Evolutionary conservation across 148 eudicot genomes (phyloP).

Genomic region (Silene latifolia): DNA sequence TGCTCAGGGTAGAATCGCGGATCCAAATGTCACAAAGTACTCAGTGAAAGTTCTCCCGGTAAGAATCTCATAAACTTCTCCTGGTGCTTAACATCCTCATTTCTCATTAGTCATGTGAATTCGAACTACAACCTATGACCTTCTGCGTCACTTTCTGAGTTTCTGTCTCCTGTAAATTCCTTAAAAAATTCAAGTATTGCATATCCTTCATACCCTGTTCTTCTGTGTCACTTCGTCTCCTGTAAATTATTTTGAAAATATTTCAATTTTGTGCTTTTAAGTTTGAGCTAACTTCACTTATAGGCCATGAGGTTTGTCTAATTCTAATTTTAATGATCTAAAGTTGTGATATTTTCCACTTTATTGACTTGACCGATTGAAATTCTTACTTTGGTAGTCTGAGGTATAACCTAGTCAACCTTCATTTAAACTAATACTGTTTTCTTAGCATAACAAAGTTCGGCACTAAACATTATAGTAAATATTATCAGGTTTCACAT

Average conservation of each 20-base stretch:
- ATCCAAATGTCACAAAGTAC: constrained; percentile 86
- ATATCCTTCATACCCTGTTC: neutral
- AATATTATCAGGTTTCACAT: neutral
- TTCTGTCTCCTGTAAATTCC: too few species aligned
- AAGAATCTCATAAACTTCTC: constrained; percentile 27
- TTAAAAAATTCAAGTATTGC: neutral
- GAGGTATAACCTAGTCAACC: neutral
- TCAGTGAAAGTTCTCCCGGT: constrained; percentile 92
- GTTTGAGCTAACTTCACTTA: neutral
- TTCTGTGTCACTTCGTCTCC: neutral
- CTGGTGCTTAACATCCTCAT: neutral
- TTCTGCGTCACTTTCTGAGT: too few species aligned
- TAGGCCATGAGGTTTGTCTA: neutral
- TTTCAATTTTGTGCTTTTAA: neutral
- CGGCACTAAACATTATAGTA: neutral
- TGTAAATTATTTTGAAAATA: neutral
- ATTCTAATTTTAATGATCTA: neutral
- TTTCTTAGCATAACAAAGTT: neutral
- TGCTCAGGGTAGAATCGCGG: constrained; percentile 63
- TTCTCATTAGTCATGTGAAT: neutral
- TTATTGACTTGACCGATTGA: neutral
- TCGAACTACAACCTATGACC: neutral
- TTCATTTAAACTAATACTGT: neutral
- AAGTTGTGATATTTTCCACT: neutral
- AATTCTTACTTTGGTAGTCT: neutral